Conservation (phyloP, 257 asterid species). For the Orobanche coerulescens region DNA sequence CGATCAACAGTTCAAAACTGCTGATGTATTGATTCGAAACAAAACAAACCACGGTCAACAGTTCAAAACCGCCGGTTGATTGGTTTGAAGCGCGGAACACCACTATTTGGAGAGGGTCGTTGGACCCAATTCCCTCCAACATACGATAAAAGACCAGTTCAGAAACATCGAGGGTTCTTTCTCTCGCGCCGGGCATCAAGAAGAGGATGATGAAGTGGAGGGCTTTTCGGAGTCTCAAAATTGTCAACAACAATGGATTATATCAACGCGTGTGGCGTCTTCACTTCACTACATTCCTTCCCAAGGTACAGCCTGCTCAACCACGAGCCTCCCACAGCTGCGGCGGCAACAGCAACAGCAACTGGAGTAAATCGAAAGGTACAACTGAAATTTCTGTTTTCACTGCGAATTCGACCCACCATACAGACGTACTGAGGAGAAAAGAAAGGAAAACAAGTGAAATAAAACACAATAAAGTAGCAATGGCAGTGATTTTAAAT, state of each 20-base stretch:
- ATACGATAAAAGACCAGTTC: background rate
- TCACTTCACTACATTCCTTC: conserved; percentile 49
- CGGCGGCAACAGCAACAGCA: conserved; percentile 27
- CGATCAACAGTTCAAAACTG: too few relatives aligned
- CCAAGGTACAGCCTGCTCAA: conserved; percentile 45
- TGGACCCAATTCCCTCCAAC: too few relatives aligned
- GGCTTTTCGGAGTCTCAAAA: conserved; percentile 25
- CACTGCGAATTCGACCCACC: background rate
- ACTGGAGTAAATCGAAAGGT: conserved; percentile 54
- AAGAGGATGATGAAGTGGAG: conserved; percentile 56
- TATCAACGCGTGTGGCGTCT: conserved; percentile 33
- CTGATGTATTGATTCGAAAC: too few relatives aligned
- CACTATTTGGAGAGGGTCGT: too few relatives aligned
- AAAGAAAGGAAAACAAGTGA: background rate
- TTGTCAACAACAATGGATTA: conserved; percentile 26
- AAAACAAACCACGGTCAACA: too few relatives aligned
- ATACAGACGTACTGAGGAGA: background rate
- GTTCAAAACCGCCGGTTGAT: too few relatives aligned
- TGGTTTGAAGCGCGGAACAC: too few relatives aligned
- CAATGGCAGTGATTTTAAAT: background rate
- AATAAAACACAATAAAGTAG: background rate
- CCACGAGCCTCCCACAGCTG: conserved; percentile 43
- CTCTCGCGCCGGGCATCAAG: conserved; percentile 17
- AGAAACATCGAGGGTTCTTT: background rate
- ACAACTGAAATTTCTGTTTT: conserved; percentile 13